Evolutionary conservation across 495 filamentous ascomycete genomes (phyloP).

Genomic region (Pseudomonodictys pantanalensis): DNA sequence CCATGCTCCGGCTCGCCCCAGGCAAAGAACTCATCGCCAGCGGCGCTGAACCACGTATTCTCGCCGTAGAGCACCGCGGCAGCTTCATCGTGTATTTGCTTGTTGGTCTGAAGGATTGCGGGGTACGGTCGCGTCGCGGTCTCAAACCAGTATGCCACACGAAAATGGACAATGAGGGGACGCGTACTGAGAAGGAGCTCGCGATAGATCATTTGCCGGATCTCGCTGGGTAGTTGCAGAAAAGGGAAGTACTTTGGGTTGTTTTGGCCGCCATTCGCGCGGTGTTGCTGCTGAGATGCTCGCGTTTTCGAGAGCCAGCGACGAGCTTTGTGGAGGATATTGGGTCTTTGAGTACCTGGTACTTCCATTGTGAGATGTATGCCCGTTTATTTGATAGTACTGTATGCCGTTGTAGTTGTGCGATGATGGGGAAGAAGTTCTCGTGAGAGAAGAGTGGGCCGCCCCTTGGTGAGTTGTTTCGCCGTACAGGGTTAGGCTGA

Average conservation of each 20-base stretch:
- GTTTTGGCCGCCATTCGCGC: neutral
- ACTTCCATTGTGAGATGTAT: too few species aligned
- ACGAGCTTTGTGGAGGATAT: neutral
- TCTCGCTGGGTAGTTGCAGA: constrained; percentile 3
- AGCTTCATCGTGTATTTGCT: constrained; percentile 4
- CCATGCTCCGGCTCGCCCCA: neutral
- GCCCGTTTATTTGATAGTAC: too few species aligned
- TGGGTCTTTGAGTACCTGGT: too few species aligned
- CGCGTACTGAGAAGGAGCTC: too few species aligned
- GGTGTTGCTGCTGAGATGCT: neutral
- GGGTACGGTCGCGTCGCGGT: constrained; percentile 1
- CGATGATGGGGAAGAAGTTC: too few species aligned
- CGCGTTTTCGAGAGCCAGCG: constrained; percentile 1
- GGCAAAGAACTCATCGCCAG: neutral
- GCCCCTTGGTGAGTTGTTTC: too few species aligned
- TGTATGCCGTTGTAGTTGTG: too few species aligned
- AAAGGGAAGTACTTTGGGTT: constrained; percentile 6
- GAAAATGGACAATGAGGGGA: neutral
- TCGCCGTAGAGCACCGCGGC: neutral
- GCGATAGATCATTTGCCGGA: constrained; percentile 9
- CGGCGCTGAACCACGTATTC: constrained; percentile 1
- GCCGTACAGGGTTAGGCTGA: too few species aligned
- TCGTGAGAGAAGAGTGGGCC: too few species aligned
- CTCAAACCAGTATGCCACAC: neutral
- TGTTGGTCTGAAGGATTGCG: constrained; percentile 2